These are phyloP conservation scores for Podospora pseudopauciseta DNA, from an alignment of 495 filamentous ascomycete species.

Conservation along the genomic window DNA sequence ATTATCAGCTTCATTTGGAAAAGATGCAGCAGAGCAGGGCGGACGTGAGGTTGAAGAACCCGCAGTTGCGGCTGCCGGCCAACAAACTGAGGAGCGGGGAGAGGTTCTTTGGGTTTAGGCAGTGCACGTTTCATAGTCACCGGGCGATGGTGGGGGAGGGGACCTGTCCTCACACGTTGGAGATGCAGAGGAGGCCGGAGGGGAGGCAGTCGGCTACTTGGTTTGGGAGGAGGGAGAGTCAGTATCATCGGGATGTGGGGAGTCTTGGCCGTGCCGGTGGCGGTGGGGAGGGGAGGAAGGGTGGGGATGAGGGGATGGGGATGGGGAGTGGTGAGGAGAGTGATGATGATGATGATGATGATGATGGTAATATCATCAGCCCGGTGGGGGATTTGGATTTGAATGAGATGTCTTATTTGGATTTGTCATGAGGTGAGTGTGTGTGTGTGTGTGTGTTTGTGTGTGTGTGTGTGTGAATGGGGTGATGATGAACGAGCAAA, in stretches of 20 bases:
- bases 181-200: slow-evolving; percentile 5
- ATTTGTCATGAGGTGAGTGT: slow-evolving; percentile 21
- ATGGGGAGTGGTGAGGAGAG: slow-evolving; percentile 3
- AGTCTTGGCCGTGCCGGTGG: neutral
- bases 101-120: slow-evolving; percentile 47
- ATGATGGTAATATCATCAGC: slow-evolving; percentile 20
- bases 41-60: slow-evolving; percentile 48
- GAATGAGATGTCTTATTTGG: slow-evolving; percentile 27
- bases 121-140: slow-evolving; percentile 49
- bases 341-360: slow-evolving; percentile 23
- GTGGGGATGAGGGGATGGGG: slow-evolving; percentile 9
- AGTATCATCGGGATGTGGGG: neutral
- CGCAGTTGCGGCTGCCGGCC: slow-evolving; percentile 44
- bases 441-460: neutral
- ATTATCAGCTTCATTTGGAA: slow-evolving; percentile 41
- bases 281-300: slow-evolving; percentile 9
- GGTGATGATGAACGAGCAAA: no score
- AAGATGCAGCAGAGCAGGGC: slow-evolving; percentile 42
- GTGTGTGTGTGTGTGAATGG: neutral
- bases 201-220: neutral
- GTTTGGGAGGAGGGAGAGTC: slow-evolving; percentile 8
- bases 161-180: slow-evolving; percentile 36
- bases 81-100: slow-evolving; percentile 44
- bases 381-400: slow-evolving; percentile 28
- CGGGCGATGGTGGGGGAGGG: slow-evolving; percentile 42